Percentiles rank a stretch among this genome's conserved stretches.
Conservation (phyloP, 176 grass and related monocot genomes). For the Oryza australiensis region DNA sequence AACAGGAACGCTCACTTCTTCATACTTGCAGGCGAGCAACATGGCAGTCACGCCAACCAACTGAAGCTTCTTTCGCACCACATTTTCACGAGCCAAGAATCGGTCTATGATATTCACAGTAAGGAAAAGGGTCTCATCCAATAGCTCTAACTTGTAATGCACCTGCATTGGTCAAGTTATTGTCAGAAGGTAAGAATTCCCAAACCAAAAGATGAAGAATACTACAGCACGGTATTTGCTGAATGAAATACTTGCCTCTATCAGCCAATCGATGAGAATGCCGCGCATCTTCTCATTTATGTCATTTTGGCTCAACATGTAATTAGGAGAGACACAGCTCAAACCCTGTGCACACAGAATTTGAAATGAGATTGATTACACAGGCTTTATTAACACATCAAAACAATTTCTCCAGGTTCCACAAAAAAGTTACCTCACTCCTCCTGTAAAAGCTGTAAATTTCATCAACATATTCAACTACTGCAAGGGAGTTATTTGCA, state of each 20-base stretch:
- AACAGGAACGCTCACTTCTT: conserved; percentile 68
- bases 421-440: conserved; percentile 55
- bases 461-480: conserved; percentile 83
- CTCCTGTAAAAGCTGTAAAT: conserved; percentile 72
- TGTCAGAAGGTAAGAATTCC: not conserved
- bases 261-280: conserved; percentile 89
- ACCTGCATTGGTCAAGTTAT: conserved; percentile 49
- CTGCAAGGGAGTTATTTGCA: conserved; percentile 67
- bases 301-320: conserved; percentile 75
- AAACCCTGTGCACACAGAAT: conserved; percentile 39
- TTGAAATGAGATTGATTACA: conserved; percentile 23
- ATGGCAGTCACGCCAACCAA: conserved; percentile 87
- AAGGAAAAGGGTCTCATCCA: conserved; percentile 78
- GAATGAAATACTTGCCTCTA: conserved; percentile 53
- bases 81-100: conserved; percentile 60
- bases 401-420: not conserved
- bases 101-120: conserved; percentile 86
- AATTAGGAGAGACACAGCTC: conserved; percentile 69
- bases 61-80: conserved; percentile 87
- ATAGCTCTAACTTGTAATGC: conserved; percentile 81
- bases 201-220: not conserved
- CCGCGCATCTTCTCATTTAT: conserved; percentile 95
- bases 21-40: conserved; percentile 90
- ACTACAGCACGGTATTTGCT: not conserved
- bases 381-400: not conserved